These are phyloP conservation scores for Agaricales sp. DNA, from an alignment of 1,284 basidiomycete species.

Conservation along the genomic window DNA sequence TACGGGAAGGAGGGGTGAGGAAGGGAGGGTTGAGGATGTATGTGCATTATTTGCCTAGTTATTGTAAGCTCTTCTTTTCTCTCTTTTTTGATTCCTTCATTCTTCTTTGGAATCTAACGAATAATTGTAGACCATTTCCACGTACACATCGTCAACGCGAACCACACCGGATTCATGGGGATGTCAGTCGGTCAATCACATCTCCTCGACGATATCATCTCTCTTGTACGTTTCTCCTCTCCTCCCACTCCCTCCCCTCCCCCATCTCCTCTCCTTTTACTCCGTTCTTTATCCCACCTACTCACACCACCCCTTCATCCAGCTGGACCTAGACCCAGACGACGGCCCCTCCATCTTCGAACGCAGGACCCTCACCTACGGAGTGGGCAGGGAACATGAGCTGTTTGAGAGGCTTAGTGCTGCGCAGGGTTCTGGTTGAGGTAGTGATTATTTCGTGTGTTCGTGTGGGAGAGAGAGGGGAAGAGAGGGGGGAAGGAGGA, in stretches of 20 bases:
- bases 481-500: too few relatives aligned
- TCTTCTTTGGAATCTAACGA: too few relatives aligned
- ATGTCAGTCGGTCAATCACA: constrained; percentile 89
- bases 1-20: too few relatives aligned
- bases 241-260: not conserved
- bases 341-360: constrained; percentile 44
- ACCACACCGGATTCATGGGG: constrained; percentile 50
- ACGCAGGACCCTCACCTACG: constrained; percentile 73
- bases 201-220: constrained; percentile 86
- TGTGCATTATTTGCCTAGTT: constrained; percentile 93
- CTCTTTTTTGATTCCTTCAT: too few relatives aligned
- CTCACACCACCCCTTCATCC: constrained; percentile 47
- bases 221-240: constrained; percentile 42
- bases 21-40: constrained; percentile 66
- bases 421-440: too few relatives aligned
- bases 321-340: constrained; percentile 17
- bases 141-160: constrained; percentile 84
- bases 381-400: constrained; percentile 72
- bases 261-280: not conserved
- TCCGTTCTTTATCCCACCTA: not conserved
- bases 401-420: constrained; percentile 40
- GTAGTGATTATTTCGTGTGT: too few relatives aligned
- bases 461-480: not conserved
- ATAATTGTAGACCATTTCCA: constrained; percentile 93
- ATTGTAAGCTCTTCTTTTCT: constrained; percentile 81